Evolutionary conservation across 2,329 filamentous ascomycete species (phyloP).

Genomic region (Aspergillus bombycis): DNA sequence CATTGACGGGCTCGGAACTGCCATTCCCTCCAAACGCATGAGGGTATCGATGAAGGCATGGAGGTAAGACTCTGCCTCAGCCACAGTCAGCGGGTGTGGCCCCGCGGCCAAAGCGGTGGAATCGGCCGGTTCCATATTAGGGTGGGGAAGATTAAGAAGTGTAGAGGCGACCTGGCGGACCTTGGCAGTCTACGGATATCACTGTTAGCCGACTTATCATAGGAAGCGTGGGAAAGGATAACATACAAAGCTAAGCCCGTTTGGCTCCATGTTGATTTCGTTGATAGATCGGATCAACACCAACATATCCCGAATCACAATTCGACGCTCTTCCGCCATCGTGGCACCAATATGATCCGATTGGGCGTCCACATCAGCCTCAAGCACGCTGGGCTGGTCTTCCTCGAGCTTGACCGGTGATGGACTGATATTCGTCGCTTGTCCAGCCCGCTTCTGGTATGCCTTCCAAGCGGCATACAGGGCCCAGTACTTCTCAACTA

Average conservation of each 20-base stretch:
- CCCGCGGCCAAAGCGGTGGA: constrained; percentile 42
- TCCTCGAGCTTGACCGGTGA: constrained; percentile 24
- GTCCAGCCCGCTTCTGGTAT: constrained; percentile 25
- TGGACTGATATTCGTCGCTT: constrained; percentile 15
- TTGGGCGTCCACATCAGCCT: constrained; percentile 39
- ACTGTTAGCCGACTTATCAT: constrained; percentile 4
- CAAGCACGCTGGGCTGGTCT: constrained; percentile 30
- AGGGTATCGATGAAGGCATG: constrained; percentile 74
- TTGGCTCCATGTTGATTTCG: constrained; percentile 81
- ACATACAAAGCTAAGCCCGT: constrained; percentile 66
- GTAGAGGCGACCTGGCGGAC: constrained; percentile 83
- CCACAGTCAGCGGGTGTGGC: constrained; percentile 34
- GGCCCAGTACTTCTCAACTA: constrained; percentile 84
- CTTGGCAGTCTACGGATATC: constrained; percentile 66
- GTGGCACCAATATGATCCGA: constrained; percentile 59
- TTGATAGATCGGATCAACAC: constrained; percentile 75
- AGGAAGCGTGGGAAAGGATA: not conserved
- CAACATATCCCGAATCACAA: constrained; percentile 79
- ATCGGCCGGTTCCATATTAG: constrained; percentile 27
- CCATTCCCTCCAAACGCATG: constrained; percentile 70
- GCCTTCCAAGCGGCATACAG: constrained; percentile 66
- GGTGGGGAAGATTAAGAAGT: constrained; percentile 65
- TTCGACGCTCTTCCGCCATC: constrained; percentile 75
- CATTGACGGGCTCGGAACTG: constrained; percentile 27
- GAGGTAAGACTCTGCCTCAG: constrained; percentile 71